A percentile compares a stretch with the other conserved stretches of the same genome.
phyloP scores from a whole-genome alignment of 2,329 filamentous ascomycete species.

The Aspergillus ruber region DNA sequence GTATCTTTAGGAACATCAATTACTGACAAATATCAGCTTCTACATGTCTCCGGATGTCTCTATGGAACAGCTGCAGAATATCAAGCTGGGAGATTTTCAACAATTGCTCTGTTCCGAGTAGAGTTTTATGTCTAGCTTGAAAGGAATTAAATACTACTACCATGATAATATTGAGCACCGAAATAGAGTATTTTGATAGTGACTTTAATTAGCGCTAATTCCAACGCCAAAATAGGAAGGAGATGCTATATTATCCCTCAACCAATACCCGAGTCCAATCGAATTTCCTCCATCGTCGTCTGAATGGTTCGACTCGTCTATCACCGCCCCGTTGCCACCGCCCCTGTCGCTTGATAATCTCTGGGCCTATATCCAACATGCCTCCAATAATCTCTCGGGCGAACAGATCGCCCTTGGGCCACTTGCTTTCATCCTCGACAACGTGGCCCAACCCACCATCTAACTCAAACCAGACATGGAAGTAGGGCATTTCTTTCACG shows the following conservation, averaged over 20 bases:
- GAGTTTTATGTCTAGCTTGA: no score
- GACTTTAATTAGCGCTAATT: no score
- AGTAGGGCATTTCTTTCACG: conserved; percentile 96
- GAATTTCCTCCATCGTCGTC: conserved; percentile 82
- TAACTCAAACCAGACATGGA: conserved; percentile 91
- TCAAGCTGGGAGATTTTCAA: no score
- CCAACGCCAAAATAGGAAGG: not conserved
- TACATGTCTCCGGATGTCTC: no score
- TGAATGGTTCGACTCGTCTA: conserved; percentile 66
- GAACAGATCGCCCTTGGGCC: conserved; percentile 89
- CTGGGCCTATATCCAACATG: conserved; percentile 76
- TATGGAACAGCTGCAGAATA: no score
- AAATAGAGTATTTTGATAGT: no score
- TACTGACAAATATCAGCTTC: no score
- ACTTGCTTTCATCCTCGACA: conserved; percentile 75
- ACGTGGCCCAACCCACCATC: conserved; percentile 90
- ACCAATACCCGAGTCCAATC: conserved; percentile 71
- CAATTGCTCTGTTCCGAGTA: no score
- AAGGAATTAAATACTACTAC: no score
- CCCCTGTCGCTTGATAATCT: conserved; percentile 84
- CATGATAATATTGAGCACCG: no score
- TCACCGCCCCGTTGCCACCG: conserved; percentile 67
- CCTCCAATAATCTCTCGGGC: conserved; percentile 86
- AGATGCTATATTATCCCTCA: conserved; percentile 33
- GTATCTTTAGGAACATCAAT: no score